Conservation (phyloP, 163 green algal species). For the Chlamydomonas reinhardtii region DNA sequence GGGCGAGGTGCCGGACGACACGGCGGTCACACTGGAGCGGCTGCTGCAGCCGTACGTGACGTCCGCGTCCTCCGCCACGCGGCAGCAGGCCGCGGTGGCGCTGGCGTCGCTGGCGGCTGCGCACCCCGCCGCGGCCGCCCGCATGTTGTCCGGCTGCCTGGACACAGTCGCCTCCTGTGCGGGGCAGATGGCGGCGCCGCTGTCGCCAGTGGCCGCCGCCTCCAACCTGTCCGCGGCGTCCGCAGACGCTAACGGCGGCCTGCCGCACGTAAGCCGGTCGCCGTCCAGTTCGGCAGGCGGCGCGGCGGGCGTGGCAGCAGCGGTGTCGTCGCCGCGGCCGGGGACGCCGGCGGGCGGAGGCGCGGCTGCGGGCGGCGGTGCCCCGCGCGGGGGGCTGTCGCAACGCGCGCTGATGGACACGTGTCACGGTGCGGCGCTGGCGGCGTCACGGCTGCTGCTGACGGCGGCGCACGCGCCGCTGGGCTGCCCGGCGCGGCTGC, state of each 20-base stretch:
- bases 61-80: slow-evolving; percentile 60
- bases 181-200: slow-evolving; percentile 6
- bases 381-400: slow-evolving; percentile 11
- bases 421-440: slow-evolving; percentile 64
- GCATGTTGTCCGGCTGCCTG: slow-evolving; percentile 69
- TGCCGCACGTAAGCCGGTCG: not conserved
- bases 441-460: slow-evolving; percentile 74
- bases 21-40: slow-evolving; percentile 39
- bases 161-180: slow-evolving; percentile 21
- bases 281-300: not conserved
- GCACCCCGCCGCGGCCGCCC: slow-evolving; percentile 71
- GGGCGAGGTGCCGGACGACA: slow-evolving; percentile 75
- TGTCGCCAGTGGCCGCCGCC: not conserved
- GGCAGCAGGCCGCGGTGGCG: slow-evolving; percentile 78
- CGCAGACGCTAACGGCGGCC: slow-evolving; percentile 7
- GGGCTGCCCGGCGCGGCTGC: slow-evolving; percentile 52
- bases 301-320: not conserved
- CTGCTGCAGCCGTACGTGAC: slow-evolving; percentile 53
- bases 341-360: no score
- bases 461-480: slow-evolving; percentile 54
- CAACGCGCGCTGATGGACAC: slow-evolving; percentile 53
- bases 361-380: no score
- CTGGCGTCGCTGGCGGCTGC: slow-evolving; percentile 81
- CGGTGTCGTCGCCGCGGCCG: no score
- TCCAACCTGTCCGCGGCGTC: not conserved